A percentile compares a stretch with the other conserved stretches of the same genome.
These are phyloP conservation scores for Bacidia gigantensis DNA, from an alignment of 495 filamentous ascomycete genomes.

Conservation along the genomic window DNA sequence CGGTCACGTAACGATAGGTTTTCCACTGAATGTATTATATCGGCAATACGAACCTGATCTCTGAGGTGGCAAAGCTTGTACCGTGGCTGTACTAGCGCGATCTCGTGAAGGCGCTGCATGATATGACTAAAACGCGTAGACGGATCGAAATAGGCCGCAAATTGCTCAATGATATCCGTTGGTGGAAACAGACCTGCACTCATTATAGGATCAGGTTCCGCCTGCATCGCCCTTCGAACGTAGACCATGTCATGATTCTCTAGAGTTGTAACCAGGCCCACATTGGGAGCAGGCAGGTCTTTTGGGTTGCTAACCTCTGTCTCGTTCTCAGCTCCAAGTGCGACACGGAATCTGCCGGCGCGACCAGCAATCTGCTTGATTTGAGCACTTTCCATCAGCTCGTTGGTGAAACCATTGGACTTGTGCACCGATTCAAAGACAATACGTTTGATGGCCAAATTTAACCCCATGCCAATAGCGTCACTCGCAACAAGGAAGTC, in stretches of 20 bases:
- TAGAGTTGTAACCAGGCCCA: conserved; percentile 72
- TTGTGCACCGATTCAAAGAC: conserved; percentile 73
- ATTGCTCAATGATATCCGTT: conserved; percentile 46
- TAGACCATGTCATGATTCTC: conserved; percentile 52
- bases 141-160: conserved; percentile 65
- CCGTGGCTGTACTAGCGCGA: conserved; percentile 40
- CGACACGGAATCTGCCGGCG: conserved; percentile 76
- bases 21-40: conserved; percentile 50
- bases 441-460: conserved; percentile 82
- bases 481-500: conserved; percentile 90
- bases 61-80: conserved; percentile 61
- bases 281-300: conserved; percentile 20
- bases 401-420: conserved; percentile 36
- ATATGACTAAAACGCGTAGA: conserved; percentile 66
- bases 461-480: conserved; percentile 95
- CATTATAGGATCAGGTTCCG: conserved; percentile 48
- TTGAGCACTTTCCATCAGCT: conserved; percentile 51
- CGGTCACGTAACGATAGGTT: conserved; percentile 56
- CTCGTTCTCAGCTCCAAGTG: conserved; percentile 30
- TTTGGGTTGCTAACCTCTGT: background rate
- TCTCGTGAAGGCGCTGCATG: conserved; percentile 53
- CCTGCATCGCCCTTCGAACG: conserved; percentile 47
- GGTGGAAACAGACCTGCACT: conserved; percentile 68
- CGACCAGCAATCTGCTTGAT: conserved; percentile 92
- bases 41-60: conserved; percentile 48